Base-by-base conservation (phyloP, 495 filamentous ascomycete genomes). In the Penicillium simplicissimum region DNA sequence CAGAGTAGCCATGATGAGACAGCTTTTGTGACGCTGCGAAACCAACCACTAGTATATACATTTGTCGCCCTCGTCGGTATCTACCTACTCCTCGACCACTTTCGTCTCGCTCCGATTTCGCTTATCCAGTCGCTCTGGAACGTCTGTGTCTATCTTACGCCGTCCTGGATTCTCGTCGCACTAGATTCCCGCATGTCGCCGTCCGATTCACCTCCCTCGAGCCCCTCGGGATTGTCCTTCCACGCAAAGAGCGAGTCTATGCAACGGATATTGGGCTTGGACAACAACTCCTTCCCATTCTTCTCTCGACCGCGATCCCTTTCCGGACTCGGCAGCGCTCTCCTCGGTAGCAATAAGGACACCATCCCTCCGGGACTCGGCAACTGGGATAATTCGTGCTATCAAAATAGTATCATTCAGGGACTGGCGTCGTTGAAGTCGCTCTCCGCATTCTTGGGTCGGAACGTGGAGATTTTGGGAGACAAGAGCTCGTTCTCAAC, bases 341-440 rank as follows among this genome's bases (percentile, higher is more conserved):
- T 80, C 8, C 70, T 82, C 17, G 74, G 79, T 21, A 59, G 65
- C 38, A 68, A 53, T 47, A 74, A 69, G 21, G 74, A 76, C 15
- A 72, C 72, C 36, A 63, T 73, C 31, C 91, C 91, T 2, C 83
- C 92, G 5, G 95, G 96, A 0, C 73, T 98, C 34, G 91, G 91
- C 17, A 99, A 99, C 69, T 88, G 85, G 79, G 88, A 96, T 73
- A 97, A 96, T 68, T 96, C 92, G 1, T 99, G 96, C 74, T 99
- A 95, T 70, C 94, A 98, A 77, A 99, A 99, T 71, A 97, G 93
- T 62, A 89, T 97, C 19, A 86, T 98, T 23, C 89, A 97, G 71
- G 88, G 89, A 13, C 80, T 98, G 38, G 88, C 93, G 6, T 90
- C 93, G 7, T 82, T 98, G 47, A 77, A 81, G 21, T 79, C 86